Conservation (phyloP, 495 filamentous ascomycete species). For the Xylaria grammica region DNA sequence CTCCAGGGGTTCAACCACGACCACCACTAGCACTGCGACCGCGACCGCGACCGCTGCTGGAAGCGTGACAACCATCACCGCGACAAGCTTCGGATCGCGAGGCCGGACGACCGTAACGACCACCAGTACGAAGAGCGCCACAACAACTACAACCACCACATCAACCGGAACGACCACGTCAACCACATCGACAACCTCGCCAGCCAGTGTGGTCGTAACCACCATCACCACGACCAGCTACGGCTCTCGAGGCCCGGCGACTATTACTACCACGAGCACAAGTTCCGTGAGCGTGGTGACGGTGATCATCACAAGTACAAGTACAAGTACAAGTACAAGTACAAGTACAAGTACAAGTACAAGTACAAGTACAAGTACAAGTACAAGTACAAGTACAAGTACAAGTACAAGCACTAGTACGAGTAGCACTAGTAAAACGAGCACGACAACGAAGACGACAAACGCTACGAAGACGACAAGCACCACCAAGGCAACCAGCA, state of each 20-base stretch:
- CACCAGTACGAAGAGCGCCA: constrained; percentile 20
- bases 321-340: background rate
- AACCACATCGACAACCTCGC: background rate
- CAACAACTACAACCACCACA: constrained; percentile 3
- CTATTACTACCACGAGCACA: constrained; percentile 16
- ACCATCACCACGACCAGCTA: constrained; percentile 17
- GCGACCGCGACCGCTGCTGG: background rate
- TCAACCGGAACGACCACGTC: background rate
- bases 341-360: too few relatives aligned
- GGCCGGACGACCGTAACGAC: constrained; percentile 13
- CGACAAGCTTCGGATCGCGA: too few relatives aligned
- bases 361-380: too few relatives aligned
- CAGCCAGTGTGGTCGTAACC: constrained; percentile 2
- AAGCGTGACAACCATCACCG: constrained; percentile 9
- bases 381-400: too few relatives aligned
- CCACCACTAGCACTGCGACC: background rate
- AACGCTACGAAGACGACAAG: background rate
- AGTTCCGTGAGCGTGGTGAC: background rate
- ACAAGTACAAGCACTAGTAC: constrained; percentile 7
- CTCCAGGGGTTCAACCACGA: background rate
- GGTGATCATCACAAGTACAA: background rate
- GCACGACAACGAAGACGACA: too few relatives aligned
- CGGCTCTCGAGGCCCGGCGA: background rate
- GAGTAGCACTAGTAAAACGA: too few relatives aligned
- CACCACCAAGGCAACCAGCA: background rate